These are phyloP conservation scores for Blepharisma japonicum DNA, from an alignment of 73 alveolate genomes.

Conservation along the genomic window DNA sequence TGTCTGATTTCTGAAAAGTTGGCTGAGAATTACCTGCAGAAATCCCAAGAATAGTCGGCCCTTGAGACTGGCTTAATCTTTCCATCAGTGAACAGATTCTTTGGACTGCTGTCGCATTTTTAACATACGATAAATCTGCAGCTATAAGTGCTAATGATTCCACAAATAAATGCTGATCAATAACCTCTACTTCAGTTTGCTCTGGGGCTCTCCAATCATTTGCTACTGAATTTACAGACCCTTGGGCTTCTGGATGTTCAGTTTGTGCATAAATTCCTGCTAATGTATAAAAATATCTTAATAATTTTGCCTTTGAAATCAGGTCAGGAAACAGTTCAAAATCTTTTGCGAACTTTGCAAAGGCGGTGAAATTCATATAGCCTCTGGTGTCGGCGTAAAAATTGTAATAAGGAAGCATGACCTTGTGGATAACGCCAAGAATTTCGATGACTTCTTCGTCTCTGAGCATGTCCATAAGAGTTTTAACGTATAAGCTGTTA, in stretches of 20 bases:
- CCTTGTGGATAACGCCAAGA: constrained; percentile 63
- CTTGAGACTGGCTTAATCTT: constrained; percentile 64
- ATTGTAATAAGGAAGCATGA: constrained; percentile 46
- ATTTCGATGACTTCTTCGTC: constrained; percentile 60
- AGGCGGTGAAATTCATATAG: constrained; percentile 50
- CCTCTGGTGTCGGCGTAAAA: constrained; percentile 57
- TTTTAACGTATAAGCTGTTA: constrained; percentile 41
- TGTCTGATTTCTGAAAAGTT: constrained; percentile 23
- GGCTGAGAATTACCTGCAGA: constrained; percentile 52
- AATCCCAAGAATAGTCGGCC: constrained; percentile 51
- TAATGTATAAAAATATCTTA: constrained; percentile 56
- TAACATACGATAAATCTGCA: constrained; percentile 51
- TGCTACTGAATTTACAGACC: neutral
- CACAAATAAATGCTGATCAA: constrained; percentile 74
- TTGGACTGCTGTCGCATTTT: constrained; percentile 52
- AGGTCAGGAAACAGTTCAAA: constrained; percentile 74
- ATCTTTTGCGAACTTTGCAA: constrained; percentile 64
- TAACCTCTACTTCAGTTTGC: constrained; percentile 40
- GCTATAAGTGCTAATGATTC: constrained; percentile 73
- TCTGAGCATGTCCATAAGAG: constrained; percentile 66
- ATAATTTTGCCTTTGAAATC: constrained; percentile 50
- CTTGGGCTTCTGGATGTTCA: constrained; percentile 29
- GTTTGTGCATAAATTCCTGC: constrained; percentile 50
- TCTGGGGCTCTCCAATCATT: constrained; percentile 11
- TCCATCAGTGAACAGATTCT: constrained; percentile 58